These are phyloP conservation scores for Colletotrichum cordylinicola DNA, from an alignment of 2,329 filamentous ascomycete species.

Conservation along the genomic window DNA sequence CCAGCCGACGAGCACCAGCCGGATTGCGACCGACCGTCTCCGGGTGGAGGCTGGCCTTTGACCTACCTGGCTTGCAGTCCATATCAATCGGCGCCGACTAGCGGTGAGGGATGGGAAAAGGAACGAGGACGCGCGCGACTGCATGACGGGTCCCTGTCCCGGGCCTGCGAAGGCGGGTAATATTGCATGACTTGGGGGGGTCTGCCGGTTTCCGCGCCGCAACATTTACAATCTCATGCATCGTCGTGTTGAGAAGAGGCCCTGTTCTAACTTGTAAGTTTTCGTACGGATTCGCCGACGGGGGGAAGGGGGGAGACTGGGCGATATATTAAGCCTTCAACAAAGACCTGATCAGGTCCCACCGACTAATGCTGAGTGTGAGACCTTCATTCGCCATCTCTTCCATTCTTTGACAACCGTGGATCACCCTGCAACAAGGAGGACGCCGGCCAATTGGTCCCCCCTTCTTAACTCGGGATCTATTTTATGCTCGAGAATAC, in stretches of 20 bases:
- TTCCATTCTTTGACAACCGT: not conserved
- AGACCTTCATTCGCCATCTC: not conserved
- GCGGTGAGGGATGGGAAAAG: conserved; percentile 18
- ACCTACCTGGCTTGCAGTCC: not conserved
- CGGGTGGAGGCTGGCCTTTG: conserved; percentile 1
- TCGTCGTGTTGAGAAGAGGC: not conserved
- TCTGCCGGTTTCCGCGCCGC: conserved; percentile 2
- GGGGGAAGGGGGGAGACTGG: not conserved
- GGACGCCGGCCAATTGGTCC: not conserved
- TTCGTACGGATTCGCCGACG: not conserved
- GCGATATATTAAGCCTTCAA: not conserved
- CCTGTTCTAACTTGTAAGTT: not conserved
- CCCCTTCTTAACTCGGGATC: not conserved
- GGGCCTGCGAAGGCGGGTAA: not conserved
- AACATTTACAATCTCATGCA: not conserved
- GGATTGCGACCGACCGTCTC: not conserved
- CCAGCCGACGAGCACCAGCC: not conserved
- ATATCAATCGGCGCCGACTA: conserved; percentile 6
- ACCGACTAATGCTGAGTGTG: not conserved
- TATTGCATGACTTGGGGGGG: not conserved
- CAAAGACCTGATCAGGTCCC: not conserved
- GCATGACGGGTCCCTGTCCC: conserved; percentile 4
- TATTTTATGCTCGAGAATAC: not conserved
- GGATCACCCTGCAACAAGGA: not conserved
- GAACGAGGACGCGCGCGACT: not conserved